Evolutionary conservation across 495 filamentous ascomycete species (phyloP).

Genomic region (Parathielavia hyrcaniae): DNA sequence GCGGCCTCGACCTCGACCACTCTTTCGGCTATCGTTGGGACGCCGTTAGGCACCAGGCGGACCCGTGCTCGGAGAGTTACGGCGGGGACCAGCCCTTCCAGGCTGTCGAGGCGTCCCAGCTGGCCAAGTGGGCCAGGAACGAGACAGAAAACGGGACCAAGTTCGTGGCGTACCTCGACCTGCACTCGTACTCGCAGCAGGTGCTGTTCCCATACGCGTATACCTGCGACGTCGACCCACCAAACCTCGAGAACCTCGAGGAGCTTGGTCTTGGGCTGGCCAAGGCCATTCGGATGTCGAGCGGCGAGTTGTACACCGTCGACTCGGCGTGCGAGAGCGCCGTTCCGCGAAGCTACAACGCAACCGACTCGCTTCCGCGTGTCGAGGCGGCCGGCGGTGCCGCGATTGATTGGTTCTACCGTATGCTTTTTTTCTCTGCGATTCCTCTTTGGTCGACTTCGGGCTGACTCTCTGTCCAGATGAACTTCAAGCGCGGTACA

Average conservation of each 20-base stretch:
- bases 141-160: conserved; percentile 67
- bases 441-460: neutral
- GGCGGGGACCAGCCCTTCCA: conserved; percentile 80
- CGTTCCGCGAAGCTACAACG: conserved; percentile 35
- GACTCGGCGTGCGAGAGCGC: conserved; percentile 86
- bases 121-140: conserved; percentile 83
- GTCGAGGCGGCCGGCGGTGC: conserved; percentile 72
- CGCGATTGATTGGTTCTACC: conserved; percentile 94
- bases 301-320: conserved; percentile 70
- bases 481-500: conserved; percentile 69
- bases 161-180: conserved; percentile 78
- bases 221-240: conserved; percentile 68
- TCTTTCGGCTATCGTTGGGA: conserved; percentile 83
- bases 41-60: conserved; percentile 54
- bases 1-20: conserved; percentile 83
- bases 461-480: conserved; percentile 31
- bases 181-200: conserved; percentile 95
- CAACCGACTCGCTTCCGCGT: conserved; percentile 32
- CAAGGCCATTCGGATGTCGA: conserved; percentile 75
- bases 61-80: conserved; percentile 90
- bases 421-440: conserved; percentile 19
- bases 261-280: conserved; percentile 85
- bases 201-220: conserved; percentile 90
- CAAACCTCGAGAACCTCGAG: conserved; percentile 82
- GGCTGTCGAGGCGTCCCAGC: conserved; percentile 63